Evolutionary conservation across 805 yeast genomes (phyloP).

Genomic region (Pichia gijzeniarum): DNA sequence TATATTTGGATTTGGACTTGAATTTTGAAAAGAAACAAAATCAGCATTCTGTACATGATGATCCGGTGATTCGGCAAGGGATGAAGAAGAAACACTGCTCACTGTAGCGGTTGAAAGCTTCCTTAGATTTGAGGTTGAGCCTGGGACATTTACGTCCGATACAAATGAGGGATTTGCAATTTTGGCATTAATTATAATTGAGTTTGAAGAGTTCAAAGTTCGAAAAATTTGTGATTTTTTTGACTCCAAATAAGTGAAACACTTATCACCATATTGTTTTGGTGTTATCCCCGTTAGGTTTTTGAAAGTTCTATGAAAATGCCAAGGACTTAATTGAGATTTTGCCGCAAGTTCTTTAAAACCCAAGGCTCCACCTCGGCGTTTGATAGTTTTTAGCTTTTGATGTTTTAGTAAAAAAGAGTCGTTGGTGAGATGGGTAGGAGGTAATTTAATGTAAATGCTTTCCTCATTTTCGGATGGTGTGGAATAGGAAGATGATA

Average conservation of each 20-base stretch:
- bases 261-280: constrained; percentile 80
- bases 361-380: constrained; percentile 75
- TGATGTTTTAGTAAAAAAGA: constrained; percentile 9
- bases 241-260: constrained; percentile 52
- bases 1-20: not conserved
- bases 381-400: constrained; percentile 38
- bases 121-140: not conserved
- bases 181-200: constrained; percentile 28
- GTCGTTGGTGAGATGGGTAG: constrained; percentile 2
- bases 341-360: constrained; percentile 85
- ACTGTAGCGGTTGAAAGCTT: too few relatives aligned
- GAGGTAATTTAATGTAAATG: not conserved
- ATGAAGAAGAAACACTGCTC: too few relatives aligned
- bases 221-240: constrained; percentile 19
- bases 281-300: constrained; percentile 83
- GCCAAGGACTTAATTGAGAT: constrained; percentile 84
- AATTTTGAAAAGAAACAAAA: too few relatives aligned
- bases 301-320: constrained; percentile 85
- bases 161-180: constrained; percentile 31
- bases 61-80: too few relatives aligned
- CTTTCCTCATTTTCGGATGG: not conserved
- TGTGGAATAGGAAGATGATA: too few relatives aligned
- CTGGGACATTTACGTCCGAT: constrained; percentile 13
- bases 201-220: constrained; percentile 13
- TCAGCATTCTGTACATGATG: too few relatives aligned